These are phyloP conservation scores for Strobilomyces dryophilus DNA, from an alignment of 768 basidiomycete genomes.

Conservation along the genomic window DNA sequence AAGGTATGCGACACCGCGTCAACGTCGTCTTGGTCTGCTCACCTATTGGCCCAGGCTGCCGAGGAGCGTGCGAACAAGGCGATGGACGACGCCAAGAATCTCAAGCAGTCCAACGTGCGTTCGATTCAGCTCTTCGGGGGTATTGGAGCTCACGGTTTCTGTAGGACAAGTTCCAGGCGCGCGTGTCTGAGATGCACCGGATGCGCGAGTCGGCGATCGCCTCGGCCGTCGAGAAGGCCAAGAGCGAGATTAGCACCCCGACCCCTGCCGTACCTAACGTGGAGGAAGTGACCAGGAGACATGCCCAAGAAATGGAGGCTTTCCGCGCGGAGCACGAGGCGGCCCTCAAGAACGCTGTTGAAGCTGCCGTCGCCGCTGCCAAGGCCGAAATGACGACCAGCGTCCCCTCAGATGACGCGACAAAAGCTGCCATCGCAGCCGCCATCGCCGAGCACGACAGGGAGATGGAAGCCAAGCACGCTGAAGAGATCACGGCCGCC, in stretches of 20 bases:
- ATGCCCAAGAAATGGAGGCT: conserved; percentile 55
- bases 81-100: conserved; percentile 39
- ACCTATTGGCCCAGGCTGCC: conserved; percentile 28
- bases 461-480: conserved; percentile 42
- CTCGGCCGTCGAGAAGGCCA: conserved; percentile 54
- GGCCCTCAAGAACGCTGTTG: conserved; percentile 51
- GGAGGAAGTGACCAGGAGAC: conserved; percentile 46
- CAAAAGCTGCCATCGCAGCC: conserved; percentile 46
- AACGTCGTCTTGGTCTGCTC: neutral
- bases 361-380: conserved; percentile 43
- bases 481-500: conserved; percentile 58
- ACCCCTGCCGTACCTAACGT: conserved; percentile 15
- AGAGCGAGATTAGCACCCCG: conserved; percentile 38
- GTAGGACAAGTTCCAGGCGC: conserved; percentile 61
- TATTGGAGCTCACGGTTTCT: conserved; percentile 2
- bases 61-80: conserved; percentile 44
- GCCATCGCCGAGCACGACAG: conserved; percentile 49
- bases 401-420: conserved; percentile 26
- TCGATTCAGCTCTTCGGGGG: neutral
- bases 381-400: conserved; percentile 31
- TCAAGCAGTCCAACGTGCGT: conserved; percentile 32
- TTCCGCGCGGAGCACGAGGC: conserved; percentile 53
- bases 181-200: conserved; percentile 50
- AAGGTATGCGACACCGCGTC: conserved; percentile 39
- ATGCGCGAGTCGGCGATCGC: conserved; percentile 50